phyloP scores from a whole-genome alignment of 1,284 basidiomycete species.

The Puccinia triticina region DNA sequence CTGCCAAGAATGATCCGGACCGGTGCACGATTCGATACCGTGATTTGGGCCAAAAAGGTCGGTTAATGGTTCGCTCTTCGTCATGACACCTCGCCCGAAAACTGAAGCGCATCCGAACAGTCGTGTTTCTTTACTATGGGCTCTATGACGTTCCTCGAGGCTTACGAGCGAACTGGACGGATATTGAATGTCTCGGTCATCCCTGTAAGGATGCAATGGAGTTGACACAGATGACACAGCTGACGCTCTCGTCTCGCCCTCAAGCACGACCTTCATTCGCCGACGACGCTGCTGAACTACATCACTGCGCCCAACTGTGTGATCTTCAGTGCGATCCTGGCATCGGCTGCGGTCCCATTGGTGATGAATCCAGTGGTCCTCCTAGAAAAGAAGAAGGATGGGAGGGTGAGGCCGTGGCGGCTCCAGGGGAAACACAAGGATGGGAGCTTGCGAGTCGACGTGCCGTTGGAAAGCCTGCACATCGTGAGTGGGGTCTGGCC shows the following conservation, averaged over 20 bases:
- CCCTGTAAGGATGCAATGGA: slow-evolving; percentile 70
- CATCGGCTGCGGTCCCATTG: slow-evolving; percentile 81
- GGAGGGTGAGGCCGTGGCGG: slow-evolving; percentile 71
- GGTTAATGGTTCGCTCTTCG: slow-evolving; percentile 46
- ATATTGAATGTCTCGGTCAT: slow-evolving; percentile 92
- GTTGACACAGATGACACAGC: too few species aligned
- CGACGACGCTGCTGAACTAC: slow-evolving; percentile 93
- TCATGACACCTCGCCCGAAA: slow-evolving; percentile 29
- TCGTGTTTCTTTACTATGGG: slow-evolving; percentile 86
- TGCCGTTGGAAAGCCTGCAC: slow-evolving; percentile 87
- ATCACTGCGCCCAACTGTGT: slow-evolving; percentile 86
- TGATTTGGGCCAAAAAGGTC: slow-evolving; percentile 88
- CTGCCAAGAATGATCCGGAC: slow-evolving; percentile 77
- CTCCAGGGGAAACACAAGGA: slow-evolving; percentile 64
- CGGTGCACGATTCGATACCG: slow-evolving; percentile 89
- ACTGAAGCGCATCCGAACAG: slow-evolving; percentile 58
- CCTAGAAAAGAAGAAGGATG: slow-evolving; percentile 87
- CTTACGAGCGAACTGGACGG: slow-evolving; percentile 86
- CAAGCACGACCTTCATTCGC: slow-evolving; percentile 62
- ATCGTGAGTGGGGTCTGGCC: slow-evolving; percentile 64
- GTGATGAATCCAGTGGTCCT: slow-evolving; percentile 69
- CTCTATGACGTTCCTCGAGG: slow-evolving; percentile 92
- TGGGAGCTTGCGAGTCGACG: slow-evolving; percentile 86
- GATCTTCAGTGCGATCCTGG: slow-evolving; percentile 69
- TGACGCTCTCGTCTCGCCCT: too few species aligned